Evolutionary conservation across 2,329 filamentous ascomycete genomes (phyloP), one percentile per base, ranked within the genome.

Genomic region (Fusarium circinatum): DNA sequence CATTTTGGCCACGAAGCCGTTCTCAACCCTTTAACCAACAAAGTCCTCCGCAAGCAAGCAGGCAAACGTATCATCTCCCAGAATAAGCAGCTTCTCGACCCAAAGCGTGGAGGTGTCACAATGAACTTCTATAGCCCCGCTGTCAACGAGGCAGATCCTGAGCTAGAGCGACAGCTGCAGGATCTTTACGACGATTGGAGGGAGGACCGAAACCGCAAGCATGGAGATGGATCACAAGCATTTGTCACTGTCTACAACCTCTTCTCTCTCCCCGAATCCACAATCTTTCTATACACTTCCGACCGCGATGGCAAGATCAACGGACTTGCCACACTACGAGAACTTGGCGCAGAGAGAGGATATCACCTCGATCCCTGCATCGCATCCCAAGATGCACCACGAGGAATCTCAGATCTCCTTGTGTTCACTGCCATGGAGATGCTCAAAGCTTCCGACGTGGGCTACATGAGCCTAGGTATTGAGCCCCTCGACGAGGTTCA

Each of bases 301-400:
- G 38, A 47, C 22, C 22, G 24, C 20, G 32, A 68, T 3, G 63
- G 56, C 22, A 36, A 36, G 4, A 48, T 56, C n/a, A 69, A 61
- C 8, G 63, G 66, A 8, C 34, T 69, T 22, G 56, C 66, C 5
- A 62, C 66, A 18, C 56, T 69, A n/a, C 34, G 63, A n/a, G 57
- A 51, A 18, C 63, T 69, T 22, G 55, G 63, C 7, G 49, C 55
- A 2, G 55, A 67, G 6, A 38, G 3, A 18, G 66, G 66, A 4
- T 69, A 62, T n/a, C 63, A 69, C 20, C 52, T 68, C 17, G 66
- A 69, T 26, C 66, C 66, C 1, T 67, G 58, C 22, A 69, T 69
- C 8, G 66, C 66, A 17, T 62, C 55, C 10, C 36, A 51, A 12
- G 36, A 47, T 14, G 66, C 66, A 10, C 63, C 56, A 6, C 39